These are phyloP conservation scores for Mikania micrantha DNA, from an alignment of 129 eudicot genomes.

Conservation along the genomic window DNA sequence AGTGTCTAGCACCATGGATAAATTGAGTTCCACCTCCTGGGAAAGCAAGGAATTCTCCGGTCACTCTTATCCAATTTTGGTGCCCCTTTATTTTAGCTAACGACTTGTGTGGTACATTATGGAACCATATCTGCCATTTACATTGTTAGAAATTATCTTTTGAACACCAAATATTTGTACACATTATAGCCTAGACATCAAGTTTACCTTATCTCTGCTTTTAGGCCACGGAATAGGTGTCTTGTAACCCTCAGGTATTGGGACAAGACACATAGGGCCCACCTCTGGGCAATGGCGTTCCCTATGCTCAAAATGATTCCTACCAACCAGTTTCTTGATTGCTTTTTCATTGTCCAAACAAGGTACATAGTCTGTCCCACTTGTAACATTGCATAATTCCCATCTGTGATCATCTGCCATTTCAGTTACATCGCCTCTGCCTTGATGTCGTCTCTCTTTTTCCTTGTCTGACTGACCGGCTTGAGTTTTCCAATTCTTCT, in stretches of 20 bases:
- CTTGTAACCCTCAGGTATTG: conserved; percentile 56
- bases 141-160: conserved; percentile 10
- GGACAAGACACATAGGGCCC: conserved; percentile 65
- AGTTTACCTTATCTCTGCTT: conserved; percentile 69
- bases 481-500: conserved; percentile 59
- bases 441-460: conserved; percentile 48
- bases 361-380: conserved; percentile 70
- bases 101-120: conserved; percentile 46
- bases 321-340: conserved; percentile 32
- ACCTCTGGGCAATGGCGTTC: conserved; percentile 85
- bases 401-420: conserved; percentile 37
- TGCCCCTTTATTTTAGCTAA: conserved; percentile 46
- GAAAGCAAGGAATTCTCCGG: conserved; percentile 43
- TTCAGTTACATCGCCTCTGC: conserved; percentile 1
- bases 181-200: conserved; percentile 1
- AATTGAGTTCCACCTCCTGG: conserved; percentile 79
- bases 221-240: conserved; percentile 61
- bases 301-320: conserved; percentile 56
- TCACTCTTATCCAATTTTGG: conserved; percentile 44
- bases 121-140: conserved; percentile 34
- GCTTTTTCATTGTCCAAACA: conserved; percentile 71
- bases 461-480: conserved; percentile 52
- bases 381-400: conserved; percentile 60
- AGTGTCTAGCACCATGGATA: conserved; percentile 69
- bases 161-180: conserved; percentile 9